Evolutionary conservation across 192 early-diverging fungal species (phyloP).

Genomic region (Borealophlyctis nickersoniae): DNA sequence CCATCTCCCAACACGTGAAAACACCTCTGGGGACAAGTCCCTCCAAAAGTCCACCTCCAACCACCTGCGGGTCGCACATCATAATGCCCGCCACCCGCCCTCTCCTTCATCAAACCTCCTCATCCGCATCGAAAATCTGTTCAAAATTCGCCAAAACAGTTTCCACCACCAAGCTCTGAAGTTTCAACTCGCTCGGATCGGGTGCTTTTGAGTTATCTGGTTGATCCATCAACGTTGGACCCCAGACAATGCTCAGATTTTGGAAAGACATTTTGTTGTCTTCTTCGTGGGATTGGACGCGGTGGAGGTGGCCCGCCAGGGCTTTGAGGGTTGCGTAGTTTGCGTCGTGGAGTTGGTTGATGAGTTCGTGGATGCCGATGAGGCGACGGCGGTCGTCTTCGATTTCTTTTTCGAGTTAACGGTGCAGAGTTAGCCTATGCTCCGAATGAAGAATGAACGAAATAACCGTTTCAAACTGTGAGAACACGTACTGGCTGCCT

Average conservation of each 20-base stretch:
- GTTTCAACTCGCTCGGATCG: slow-evolving; percentile 56
- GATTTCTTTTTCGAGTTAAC: slow-evolving; percentile 41
- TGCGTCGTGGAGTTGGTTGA: slow-evolving; percentile 73
- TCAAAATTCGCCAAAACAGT: slow-evolving; percentile 59
- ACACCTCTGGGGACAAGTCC: too few species aligned
- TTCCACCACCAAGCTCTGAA: slow-evolving; percentile 65
- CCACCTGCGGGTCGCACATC: too few species aligned
- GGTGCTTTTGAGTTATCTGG: slow-evolving; percentile 15
- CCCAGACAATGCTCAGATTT: slow-evolving; percentile 92
- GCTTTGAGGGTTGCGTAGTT: slow-evolving; percentile 81
- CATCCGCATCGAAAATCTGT: slow-evolving; percentile 61
- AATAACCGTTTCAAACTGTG: not conserved
- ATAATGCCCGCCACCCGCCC: too few species aligned
- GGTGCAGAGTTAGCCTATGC: not conserved
- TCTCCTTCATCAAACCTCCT: slow-evolving; percentile 3
- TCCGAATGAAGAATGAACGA: not conserved
- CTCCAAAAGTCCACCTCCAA: too few species aligned
- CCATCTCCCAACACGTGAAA: too few species aligned
- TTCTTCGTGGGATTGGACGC: slow-evolving; percentile 71
- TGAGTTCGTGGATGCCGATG: slow-evolving; percentile 66
- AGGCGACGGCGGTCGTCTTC: slow-evolving; percentile 63
- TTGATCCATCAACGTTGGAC: slow-evolving; percentile 76
- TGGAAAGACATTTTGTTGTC: slow-evolving; percentile 84
- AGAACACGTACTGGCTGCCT: slow-evolving; percentile 60
- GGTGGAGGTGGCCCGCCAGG: slow-evolving; percentile 75